phyloP scores from a whole-genome alignment of 1,284 basidiomycete species.

The Ustilago sp. region DNA sequence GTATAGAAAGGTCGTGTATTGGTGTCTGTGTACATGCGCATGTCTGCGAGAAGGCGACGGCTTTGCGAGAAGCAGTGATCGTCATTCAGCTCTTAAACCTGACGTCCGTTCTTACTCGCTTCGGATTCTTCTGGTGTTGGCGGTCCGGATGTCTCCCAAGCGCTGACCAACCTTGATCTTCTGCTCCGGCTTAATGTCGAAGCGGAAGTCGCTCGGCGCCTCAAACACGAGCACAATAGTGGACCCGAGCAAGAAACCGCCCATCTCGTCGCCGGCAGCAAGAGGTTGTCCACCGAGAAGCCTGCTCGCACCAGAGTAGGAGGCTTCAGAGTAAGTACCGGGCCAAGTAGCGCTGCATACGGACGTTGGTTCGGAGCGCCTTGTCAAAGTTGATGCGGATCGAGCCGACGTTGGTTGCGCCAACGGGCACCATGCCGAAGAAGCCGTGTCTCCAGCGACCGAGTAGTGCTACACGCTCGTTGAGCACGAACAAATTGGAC shows the following conservation, averaged over 20 bases:
- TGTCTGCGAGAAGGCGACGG: background rate
- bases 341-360: conserved; percentile 68
- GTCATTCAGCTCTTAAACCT: conserved; percentile 17
- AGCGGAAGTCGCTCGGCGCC: conserved; percentile 86
- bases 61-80: background rate
- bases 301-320: conserved; percentile 62
- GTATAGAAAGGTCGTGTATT: conserved; percentile 21
- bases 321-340: conserved; percentile 91
- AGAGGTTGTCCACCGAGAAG: conserved; percentile 90
- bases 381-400: conserved; percentile 97
- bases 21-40: background rate
- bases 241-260: conserved; percentile 93
- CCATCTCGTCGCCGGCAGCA: conserved; percentile 90
- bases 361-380: conserved; percentile 72
- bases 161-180: conserved; percentile 88
- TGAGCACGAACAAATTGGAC: conserved; percentile 93
- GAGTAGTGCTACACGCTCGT: conserved; percentile 96
- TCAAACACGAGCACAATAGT: conserved; percentile 98
- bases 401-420: conserved; percentile 96
- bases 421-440: conserved; percentile 97
- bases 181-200: conserved; percentile 82
- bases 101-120: conserved; percentile 27
- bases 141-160: conserved; percentile 69
- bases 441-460: conserved; percentile 96
- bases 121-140: conserved; percentile 13